Base-by-base conservation (phyloP, 306 rosid species). In the Citrullus amarus region DNA sequence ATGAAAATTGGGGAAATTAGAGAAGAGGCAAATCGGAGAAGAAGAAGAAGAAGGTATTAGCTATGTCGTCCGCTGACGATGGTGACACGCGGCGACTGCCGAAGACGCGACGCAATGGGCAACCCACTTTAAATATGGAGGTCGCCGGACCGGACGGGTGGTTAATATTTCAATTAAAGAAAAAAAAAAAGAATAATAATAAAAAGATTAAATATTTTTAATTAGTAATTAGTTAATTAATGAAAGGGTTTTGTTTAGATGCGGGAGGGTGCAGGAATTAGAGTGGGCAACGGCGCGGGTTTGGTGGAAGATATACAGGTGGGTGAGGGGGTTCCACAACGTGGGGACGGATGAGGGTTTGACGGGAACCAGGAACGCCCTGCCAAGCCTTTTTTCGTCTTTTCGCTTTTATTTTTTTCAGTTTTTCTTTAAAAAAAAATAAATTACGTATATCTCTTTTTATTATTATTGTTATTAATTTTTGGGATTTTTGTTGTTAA, bases 231-330 rank as follows among this genome's bases (percentile, higher is more conserved):
- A 17, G 2, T 11, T 20, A 41, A 41, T 38, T 66, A 6, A 15
- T 16, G 34, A 2, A 14, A 32, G 9, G 17, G 80, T 78, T 48
- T 30, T 41, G 75, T 53, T 86, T 68, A 43, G 36, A 53, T 87
- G 85, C 59, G 79, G 59, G 16, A 69, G 88, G 80, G 83, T 62
- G 67, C 83, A 85, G 79, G 72, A 61, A 9, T 43, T 74, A 48
- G n/a, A 61, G 68, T 78, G 83, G 58, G 46, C 51, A 48, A 48
- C 44, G 75, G 66, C 38, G 81, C 77, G 65, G 81, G 78, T 68
- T 30, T 54, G 16, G 7, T 36, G 44, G 30, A 61, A 54, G 17
- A 16, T 17, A 5, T 4, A 79, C 83, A 69, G 58, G 83, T 83
- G 85, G 83, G 7, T 5, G 3, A 43, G 54, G 0, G 13, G n/a